Conservation (phyloP, 441 rosid species). For the Capsella rubella region DNA sequence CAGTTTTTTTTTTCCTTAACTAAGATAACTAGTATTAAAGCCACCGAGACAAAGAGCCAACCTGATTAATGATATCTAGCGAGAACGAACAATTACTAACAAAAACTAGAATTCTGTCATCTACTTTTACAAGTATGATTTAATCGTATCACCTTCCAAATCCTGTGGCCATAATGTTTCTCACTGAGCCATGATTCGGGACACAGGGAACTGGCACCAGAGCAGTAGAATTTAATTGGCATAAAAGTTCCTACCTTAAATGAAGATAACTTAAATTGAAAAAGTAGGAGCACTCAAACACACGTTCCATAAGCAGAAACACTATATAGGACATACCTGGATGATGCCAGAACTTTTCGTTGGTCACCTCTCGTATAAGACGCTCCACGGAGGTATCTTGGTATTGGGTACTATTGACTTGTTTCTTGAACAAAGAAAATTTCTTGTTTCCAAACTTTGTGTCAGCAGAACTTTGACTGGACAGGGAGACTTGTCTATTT, state of each 20-base stretch:
- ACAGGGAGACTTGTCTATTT: constrained; percentile 59
- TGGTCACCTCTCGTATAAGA: constrained; percentile 94
- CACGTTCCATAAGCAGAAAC: constrained; percentile 15
- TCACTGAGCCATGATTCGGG: constrained; percentile 48
- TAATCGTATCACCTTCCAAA: constrained; percentile 60
- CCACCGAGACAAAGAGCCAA: constrained; percentile 1
- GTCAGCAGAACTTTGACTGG: constrained; percentile 69
- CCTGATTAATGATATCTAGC: constrained; percentile 6
- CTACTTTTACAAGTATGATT: constrained; percentile 46
- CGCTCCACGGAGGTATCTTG: constrained; percentile 99
- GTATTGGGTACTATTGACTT: constrained; percentile 54
- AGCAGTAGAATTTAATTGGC: constrained; percentile 49
- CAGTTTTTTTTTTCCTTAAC: constrained; percentile 2
- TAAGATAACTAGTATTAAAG: constrained; percentile 13
- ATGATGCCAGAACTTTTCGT: constrained; percentile 92
- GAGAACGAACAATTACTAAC: constrained; percentile 1
- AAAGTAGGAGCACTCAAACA: constrained; percentile 35
- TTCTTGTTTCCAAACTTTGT: constrained; percentile 76
- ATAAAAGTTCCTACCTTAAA: constrained; percentile 45
- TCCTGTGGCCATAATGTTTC: constrained; percentile 50
- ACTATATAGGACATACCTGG: constrained; percentile 67
- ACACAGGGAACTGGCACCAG: constrained; percentile 60
- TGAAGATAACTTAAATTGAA: constrained; percentile 35
- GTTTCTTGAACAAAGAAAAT: constrained; percentile 66
- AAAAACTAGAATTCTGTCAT: constrained; percentile 38